These are phyloP conservation scores for Pseudogymnoascus sp. DNA, from an alignment of 2,329 filamentous ascomycete species.

Conservation along the genomic window DNA sequence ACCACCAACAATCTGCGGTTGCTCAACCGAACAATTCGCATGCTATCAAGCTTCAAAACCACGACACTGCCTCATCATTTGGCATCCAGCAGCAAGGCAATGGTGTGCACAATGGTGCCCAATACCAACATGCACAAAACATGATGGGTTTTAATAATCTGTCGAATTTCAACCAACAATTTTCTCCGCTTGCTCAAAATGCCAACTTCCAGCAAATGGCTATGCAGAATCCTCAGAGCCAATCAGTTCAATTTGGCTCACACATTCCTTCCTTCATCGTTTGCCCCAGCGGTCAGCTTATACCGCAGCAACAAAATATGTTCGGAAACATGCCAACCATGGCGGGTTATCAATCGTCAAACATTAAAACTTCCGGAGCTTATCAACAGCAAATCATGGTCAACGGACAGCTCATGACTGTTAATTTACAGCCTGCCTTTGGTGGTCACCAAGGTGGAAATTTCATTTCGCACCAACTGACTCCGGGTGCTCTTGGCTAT, in stretches of 20 bases:
- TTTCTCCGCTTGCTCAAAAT: neutral
- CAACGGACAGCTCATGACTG: neutral
- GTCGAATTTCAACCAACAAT: neutral
- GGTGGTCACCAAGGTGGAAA: neutral
- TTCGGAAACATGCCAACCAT: neutral
- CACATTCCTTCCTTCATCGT: neutral
- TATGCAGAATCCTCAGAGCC: neutral
- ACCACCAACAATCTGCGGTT: neutral
- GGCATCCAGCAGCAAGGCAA: constrained; percentile 3
- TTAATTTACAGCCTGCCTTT: neutral
- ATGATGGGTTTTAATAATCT: neutral
- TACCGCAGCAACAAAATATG: neutral
- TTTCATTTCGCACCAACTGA: neutral
- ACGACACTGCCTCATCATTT: neutral
- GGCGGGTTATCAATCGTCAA: neutral
- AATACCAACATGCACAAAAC: neutral
- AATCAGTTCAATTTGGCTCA: neutral
- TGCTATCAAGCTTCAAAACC: neutral
- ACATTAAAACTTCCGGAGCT: neutral
- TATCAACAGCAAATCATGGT: neutral
- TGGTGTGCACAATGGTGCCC: neutral
- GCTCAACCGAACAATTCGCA: neutral
- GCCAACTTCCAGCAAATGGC: constrained; percentile 1
- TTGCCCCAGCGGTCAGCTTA: neutral
- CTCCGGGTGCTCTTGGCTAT: neutral